Percentiles rank a stretch among this genome's conserved stretches.
Conservation (phyloP, 129 eudicot species). For the Artemisia argyi region DNA sequence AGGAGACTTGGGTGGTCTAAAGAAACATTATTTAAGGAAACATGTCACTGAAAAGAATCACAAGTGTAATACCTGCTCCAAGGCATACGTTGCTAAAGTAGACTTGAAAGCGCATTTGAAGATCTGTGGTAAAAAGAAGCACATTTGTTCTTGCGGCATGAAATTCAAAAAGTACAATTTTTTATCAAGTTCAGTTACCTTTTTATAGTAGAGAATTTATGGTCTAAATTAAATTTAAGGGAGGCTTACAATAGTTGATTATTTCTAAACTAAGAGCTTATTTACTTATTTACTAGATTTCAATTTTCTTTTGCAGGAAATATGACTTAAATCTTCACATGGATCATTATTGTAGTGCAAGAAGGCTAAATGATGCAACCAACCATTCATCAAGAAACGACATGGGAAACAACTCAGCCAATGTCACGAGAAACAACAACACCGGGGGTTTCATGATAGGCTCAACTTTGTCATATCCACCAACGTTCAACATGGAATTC, state of each 20-base stretch:
- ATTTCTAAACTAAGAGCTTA: too few relatives aligned
- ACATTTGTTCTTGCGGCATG: constrained; percentile 47
- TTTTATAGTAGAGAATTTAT: too few relatives aligned
- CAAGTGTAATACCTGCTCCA: constrained; percentile 47
- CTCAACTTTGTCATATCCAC: not conserved
- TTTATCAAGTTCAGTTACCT: not conserved
- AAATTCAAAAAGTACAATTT: constrained; percentile 42
- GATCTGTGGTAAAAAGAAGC: constrained; percentile 40
- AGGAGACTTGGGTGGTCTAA: constrained; percentile 65
- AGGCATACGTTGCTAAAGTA: constrained; percentile 44
- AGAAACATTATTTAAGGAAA: constrained; percentile 54
- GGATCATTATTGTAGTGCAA: not conserved
- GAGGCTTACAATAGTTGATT: too few relatives aligned
- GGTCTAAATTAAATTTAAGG: too few relatives aligned
- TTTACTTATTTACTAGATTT: too few relatives aligned
- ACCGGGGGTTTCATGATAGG: not conserved
- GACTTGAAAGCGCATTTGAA: constrained; percentile 58
- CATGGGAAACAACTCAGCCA: not conserved
- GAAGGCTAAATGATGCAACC: not conserved
- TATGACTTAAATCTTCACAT: not conserved
- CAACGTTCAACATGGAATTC: not conserved
- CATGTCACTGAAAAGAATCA: constrained; percentile 45
- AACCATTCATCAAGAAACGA: not conserved
- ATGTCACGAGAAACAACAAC: too few relatives aligned
- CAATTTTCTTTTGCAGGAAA: not conserved